Conservation (phyloP, 768 basidiomycete species). For the Suillus americanus region DNA sequence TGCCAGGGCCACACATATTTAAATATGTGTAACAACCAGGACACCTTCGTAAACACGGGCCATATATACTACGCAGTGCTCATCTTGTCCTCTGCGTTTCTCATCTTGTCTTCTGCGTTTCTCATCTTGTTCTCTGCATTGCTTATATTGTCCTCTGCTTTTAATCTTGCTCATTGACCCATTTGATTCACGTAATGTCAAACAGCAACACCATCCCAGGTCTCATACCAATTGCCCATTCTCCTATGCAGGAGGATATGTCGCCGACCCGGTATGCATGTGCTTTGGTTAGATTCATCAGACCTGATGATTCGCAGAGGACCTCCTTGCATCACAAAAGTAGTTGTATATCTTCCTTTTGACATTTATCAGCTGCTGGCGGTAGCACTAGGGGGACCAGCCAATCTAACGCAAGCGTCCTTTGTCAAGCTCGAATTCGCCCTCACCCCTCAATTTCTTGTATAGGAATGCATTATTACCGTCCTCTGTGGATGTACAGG, state of each 20-base stretch:
- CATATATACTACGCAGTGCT: too few relatives aligned
- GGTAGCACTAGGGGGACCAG: background rate
- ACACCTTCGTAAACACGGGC: too few relatives aligned
- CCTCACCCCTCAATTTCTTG: background rate
- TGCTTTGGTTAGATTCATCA: background rate
- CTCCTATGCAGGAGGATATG: background rate
- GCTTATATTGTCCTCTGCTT: background rate
- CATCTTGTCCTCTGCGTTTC: too few relatives aligned
- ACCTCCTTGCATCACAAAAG: background rate
- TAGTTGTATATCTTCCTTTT: background rate
- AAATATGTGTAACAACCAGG: too few relatives aligned
- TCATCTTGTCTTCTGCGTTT: too few relatives aligned
- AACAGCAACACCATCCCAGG: background rate
- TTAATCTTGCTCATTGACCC: background rate
- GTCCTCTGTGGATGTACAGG: background rate
- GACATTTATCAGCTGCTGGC: background rate
- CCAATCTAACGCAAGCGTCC: background rate
- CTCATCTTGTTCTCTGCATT: too few relatives aligned
- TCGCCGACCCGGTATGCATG: background rate
- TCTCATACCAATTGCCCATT: background rate
- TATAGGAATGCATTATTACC: background rate
- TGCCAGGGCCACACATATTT: too few relatives aligned
- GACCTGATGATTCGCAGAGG: background rate
- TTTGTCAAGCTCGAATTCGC: background rate
- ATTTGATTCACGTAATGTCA: background rate